Conservation (phyloP, 176 grass and related monocot species). For the Olyra latifolia region DNA sequence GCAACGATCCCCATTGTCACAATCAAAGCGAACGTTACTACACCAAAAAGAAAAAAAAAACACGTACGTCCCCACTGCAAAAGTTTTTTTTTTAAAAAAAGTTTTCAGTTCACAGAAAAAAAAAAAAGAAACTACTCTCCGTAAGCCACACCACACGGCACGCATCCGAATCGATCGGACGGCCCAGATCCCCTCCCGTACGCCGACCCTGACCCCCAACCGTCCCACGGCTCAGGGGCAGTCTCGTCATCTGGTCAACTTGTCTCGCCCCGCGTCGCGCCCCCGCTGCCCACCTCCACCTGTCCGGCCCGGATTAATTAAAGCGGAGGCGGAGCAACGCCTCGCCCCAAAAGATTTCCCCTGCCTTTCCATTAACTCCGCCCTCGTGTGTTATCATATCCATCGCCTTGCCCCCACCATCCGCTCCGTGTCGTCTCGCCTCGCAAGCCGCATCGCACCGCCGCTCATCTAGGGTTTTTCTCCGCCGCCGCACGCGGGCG, state of each 20-base stretch:
- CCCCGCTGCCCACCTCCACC: background rate
- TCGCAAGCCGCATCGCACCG: slow-evolving; percentile 3
- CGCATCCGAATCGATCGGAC: background rate
- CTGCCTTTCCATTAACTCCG: background rate
- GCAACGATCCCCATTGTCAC: background rate
- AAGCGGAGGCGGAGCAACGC: slow-evolving; percentile 12
- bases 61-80: background rate
- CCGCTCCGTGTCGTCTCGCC: background rate
- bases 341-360: slow-evolving; percentile 35
- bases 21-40: slow-evolving; percentile 20
- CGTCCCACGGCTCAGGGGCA: background rate
- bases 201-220: background rate
- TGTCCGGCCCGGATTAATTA: slow-evolving; percentile 26
- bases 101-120: too few species aligned
- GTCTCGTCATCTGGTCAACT: background rate
- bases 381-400: slow-evolving; percentile 42
- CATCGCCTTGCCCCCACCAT: slow-evolving; percentile 4
- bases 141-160: background rate
- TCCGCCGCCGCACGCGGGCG: background rate
- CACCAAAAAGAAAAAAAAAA: background rate
- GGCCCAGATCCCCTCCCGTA: background rate
- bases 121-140: background rate
- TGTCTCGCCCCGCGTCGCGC: background rate
- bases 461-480: slow-evolving; percentile 54
- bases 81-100: background rate